These are phyloP conservation scores for Ampelomyces quisqualis DNA, from an alignment of 2,329 filamentous ascomycete species.

Conservation along the genomic window DNA sequence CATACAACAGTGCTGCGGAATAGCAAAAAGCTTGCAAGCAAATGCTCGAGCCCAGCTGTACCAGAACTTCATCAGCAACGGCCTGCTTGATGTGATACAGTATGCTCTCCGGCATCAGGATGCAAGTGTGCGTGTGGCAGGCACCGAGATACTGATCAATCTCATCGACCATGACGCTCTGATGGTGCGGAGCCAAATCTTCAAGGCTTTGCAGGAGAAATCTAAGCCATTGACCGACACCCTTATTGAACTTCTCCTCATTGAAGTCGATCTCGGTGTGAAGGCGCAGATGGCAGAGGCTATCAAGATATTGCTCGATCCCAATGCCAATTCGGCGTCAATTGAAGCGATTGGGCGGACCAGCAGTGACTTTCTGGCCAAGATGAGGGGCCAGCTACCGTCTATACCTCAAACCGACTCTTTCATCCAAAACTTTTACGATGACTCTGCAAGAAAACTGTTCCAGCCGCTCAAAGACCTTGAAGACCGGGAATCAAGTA, in stretches of 20 bases:
- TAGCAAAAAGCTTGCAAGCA: slow-evolving; percentile 91
- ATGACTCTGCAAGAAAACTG: slow-evolving; percentile 77
- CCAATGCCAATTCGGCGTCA: slow-evolving; percentile 60
- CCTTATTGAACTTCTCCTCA: slow-evolving; percentile 84
- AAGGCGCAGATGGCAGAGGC: slow-evolving; percentile 95
- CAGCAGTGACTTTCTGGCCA: slow-evolving; percentile 67
- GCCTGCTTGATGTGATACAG: slow-evolving; percentile 84
- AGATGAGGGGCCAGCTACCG: slow-evolving; percentile 56
- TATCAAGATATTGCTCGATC: slow-evolving; percentile 87
- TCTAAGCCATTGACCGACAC: slow-evolving; percentile 85
- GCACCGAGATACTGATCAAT: slow-evolving; percentile 88
- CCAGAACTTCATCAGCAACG: slow-evolving; percentile 84
- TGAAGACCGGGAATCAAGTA: slow-evolving; percentile 61
- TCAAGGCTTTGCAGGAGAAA: slow-evolving; percentile 86
- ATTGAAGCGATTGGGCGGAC: slow-evolving; percentile 61
- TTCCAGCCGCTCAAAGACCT: slow-evolving; percentile 85
- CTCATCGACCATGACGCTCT: slow-evolving; percentile 94
- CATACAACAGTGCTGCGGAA: slow-evolving; percentile 91
- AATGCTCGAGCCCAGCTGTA: slow-evolving; percentile 79
- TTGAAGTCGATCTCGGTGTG: slow-evolving; percentile 89
- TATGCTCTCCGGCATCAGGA: slow-evolving; percentile 86
- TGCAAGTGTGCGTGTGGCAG: slow-evolving; percentile 82
- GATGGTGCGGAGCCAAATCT: slow-evolving; percentile 91
- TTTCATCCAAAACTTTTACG: slow-evolving; percentile 87
- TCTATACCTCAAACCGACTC: slow-evolving; percentile 71